Base-by-base conservation (phyloP, 31 red algal genomes). In the Odonthalia washingtoniensis region DNA sequence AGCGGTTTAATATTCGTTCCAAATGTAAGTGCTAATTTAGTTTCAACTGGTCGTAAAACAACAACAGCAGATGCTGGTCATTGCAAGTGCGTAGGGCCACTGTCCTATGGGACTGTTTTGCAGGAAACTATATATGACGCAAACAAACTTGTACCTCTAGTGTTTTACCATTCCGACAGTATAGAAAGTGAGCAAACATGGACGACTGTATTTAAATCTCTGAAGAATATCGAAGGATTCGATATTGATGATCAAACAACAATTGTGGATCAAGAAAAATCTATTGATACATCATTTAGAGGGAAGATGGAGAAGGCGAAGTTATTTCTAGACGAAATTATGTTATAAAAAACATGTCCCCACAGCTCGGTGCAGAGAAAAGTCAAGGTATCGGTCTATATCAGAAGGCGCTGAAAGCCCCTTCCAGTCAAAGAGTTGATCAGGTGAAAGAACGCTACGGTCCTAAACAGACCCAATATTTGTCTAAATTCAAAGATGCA, bases 101-200 rank as follows among this genome's bases (percentile, higher is more conserved):
- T 44, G 46, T 82, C 63, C 24, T 82, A 82, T 45, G 78, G 78
- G 38, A 85, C 82, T 74, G 74, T 27, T 33, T 85, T 74, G 34
- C 68, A 85, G 39, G 66, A 62, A 1, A 32, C 65, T 41, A 1
- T 40, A 1, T 85, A 61, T 74, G 82, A 75, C 65, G 0, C 82
- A 17, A 85, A 85, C 34, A 3, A 85, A 60, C 38, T 85, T 21
- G 67, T 74, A 4, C 69, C 82, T 36, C 41, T 85, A 9, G 0
- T 32, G 0, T 85, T 85, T 73, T 66, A 43, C 4, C 67, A 85
- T 74, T 74, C 40, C 63, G 6, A 65, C 18, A 45, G 68, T 18
- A 18, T 49, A 18, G 66, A 85, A 74, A 62, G 82, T 49, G n/a
- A 74, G 68, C 26, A 75, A 32, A 9, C 82, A 3, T 74, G 68